A percentile compares a stretch with the other conserved stretches of the same genome.
Evolutionary conservation across 768 basidiomycete species (phyloP).

Genomic region (Lactifluus volemus): DNA sequence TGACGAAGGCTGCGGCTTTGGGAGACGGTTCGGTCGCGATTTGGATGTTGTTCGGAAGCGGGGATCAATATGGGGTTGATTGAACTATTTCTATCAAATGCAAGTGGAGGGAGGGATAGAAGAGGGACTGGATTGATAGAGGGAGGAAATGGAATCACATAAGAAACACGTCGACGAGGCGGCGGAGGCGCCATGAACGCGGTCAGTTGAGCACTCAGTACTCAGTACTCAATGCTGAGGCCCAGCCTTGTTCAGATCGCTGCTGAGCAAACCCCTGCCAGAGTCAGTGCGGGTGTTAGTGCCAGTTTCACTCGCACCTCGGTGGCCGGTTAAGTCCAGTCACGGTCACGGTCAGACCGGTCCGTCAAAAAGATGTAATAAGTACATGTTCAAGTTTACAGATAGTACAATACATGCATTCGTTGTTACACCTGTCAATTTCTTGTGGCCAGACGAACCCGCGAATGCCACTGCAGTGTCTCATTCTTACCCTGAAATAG

Average conservation of each 20-base stretch:
- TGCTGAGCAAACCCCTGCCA: not conserved
- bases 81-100: constrained; percentile 53
- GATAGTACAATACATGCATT: no score
- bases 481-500: no score
- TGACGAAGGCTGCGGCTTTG: constrained; percentile 38
- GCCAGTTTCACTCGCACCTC: not conserved
- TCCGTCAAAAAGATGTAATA: no score
- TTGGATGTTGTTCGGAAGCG: constrained; percentile 18
- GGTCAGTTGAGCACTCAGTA: not conserved
- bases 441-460: not conserved
- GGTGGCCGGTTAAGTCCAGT: no score
- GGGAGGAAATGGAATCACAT: constrained; percentile 62
- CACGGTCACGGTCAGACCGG: no score
- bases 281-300: no score
- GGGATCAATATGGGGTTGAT: constrained; percentile 59
- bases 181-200: constrained; percentile 26
- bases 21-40: not conserved
- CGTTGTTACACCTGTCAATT: no score
- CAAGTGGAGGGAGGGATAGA: constrained; percentile 63
- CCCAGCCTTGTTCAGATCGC: not conserved
- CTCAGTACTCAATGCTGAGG: not conserved
- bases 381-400: no score
- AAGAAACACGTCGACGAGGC: constrained; percentile 67
- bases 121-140: constrained; percentile 53
- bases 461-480: not conserved